Evolutionary conservation across 2,329 filamentous ascomycete species (phyloP).

Genomic region (Seiridium unicorne): DNA sequence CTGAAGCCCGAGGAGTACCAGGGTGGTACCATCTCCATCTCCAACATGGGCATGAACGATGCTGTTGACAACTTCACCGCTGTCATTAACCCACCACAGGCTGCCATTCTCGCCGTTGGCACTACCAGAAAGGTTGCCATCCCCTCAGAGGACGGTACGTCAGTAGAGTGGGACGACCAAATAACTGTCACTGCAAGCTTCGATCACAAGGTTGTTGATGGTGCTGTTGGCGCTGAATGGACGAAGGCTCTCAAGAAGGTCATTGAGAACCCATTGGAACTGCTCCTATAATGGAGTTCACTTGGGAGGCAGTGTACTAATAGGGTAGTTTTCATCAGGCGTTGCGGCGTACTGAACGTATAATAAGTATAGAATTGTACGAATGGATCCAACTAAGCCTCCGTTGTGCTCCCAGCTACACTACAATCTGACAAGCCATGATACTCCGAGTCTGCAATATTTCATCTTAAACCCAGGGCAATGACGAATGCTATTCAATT

Average conservation of each 20-base stretch:
- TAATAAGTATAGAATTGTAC: conserved; percentile 10
- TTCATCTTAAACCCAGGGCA: background rate
- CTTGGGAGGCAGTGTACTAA: conserved; percentile 5
- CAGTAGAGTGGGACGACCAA: conserved; percentile 93
- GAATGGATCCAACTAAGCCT: conserved; percentile 2
- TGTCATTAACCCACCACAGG: conserved; percentile 98
- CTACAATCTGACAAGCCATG: no score
- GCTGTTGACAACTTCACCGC: conserved; percentile 97
- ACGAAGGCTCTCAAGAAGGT: conserved; percentile 97
- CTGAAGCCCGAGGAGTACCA: conserved; percentile 99
- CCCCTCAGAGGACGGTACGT: conserved; percentile 77
- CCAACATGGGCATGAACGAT: conserved; percentile 99
- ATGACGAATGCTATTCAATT: no score
- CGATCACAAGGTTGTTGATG: conserved; percentile 98
- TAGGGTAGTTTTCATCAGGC: conserved; percentile 8
- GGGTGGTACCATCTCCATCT: conserved; percentile 98
- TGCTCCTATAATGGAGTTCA: conserved; percentile 68
- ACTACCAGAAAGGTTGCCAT: conserved; percentile 94
- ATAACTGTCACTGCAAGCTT: conserved; percentile 94
- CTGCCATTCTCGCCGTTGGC: conserved; percentile 90
- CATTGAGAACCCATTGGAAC: conserved; percentile 93
- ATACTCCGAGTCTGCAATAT: background rate
- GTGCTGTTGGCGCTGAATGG: conserved; percentile 94
- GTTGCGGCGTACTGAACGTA: conserved; percentile 9
- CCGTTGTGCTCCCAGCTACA: background rate